Base-by-base conservation (phyloP, 768 basidiomycete genomes). In the Auriscalpium vulgare region DNA sequence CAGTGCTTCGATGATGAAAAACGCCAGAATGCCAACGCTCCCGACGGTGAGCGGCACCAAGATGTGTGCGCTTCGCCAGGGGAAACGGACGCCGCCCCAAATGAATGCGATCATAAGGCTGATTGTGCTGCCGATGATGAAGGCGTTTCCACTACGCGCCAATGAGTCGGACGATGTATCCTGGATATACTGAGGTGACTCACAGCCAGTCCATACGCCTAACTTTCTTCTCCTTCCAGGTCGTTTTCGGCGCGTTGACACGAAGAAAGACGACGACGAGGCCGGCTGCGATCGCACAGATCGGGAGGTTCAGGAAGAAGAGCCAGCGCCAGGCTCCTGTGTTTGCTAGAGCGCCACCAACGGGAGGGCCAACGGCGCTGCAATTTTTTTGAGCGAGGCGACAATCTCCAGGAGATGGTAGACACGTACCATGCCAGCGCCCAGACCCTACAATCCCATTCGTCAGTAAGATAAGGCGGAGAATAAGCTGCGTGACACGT, bases 11-110 rank as follows among this genome's bases (percentile, higher is more conserved):
- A 66, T 58, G 35, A 56, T 23, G 14, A 71, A 37, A 53, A 67
- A 71, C 2, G 37, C 57, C 37, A 52, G 58, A 29, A 72, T 50
- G 11, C 64, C 63, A 9, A 60, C 37, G 29, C 67, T 2, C 1
- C 72, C 72, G 50, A 71, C 29, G 21, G 68, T 56, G 29, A 73
- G 63, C 0, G 72, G 71, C 10, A 65, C 67, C 40, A 72, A 64
- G 23, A 69, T 62, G 11, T 56, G 56, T 37, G 50, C 63, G 0
- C 62, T 64, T 2, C 53, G 50, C 72, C 72, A 73, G 1, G 65
- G 17, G 61, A 69, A 68, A 3, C 57, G 43, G 37, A 66, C 59
- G 19, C 72, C 72, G 23, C 65, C 72, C 34, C 44, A 37, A 19
- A 53, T 21, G 2, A 73, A 55, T 6, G 62, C 69, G 52, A 70